phyloP scores from a whole-genome alignment of 352 stramenopile genomes.

The Globisporangium spinosum region DNA sequence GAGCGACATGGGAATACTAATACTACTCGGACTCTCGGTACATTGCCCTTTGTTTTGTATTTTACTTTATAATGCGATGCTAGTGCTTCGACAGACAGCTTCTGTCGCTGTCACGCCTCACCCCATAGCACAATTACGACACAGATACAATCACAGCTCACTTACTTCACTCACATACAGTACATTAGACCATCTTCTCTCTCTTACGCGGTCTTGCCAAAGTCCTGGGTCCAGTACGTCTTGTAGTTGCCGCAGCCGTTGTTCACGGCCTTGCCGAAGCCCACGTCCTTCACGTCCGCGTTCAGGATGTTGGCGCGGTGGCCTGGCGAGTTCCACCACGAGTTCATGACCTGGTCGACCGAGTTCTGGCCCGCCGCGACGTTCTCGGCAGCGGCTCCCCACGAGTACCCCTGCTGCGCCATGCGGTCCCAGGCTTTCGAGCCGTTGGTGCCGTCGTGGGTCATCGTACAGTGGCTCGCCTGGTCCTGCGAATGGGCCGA shows the following conservation, averaged over 20 bases:
- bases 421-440: slow-evolving; percentile 44
- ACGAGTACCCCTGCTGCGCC: slow-evolving; percentile 31
- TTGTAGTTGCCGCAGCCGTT: slow-evolving; percentile 15
- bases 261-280: slow-evolving; percentile 11
- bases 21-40: background rate
- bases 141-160: background rate
- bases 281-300: slow-evolving; percentile 9
- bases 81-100: background rate
- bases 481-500: slow-evolving; percentile 41
- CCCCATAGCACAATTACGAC: background rate
- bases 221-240: slow-evolving; percentile 19
- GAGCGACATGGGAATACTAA: background rate
- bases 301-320: slow-evolving; percentile 50
- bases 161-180: background rate
- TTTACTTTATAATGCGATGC: background rate
- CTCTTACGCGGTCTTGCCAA: slow-evolving; percentile 8
- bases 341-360: slow-evolving; percentile 39
- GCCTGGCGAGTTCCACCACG: slow-evolving; percentile 43
- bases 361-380: slow-evolving; percentile 37
- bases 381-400: slow-evolving; percentile 39
- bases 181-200: background rate
- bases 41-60: slow-evolving; percentile 7
- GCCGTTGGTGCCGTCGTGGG: slow-evolving; percentile 36
- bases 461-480: slow-evolving; percentile 38
- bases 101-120: background rate